Evolutionary conservation across 2,329 filamentous ascomycete species (phyloP).

Genomic region (Aspergillus transmontanensis): DNA sequence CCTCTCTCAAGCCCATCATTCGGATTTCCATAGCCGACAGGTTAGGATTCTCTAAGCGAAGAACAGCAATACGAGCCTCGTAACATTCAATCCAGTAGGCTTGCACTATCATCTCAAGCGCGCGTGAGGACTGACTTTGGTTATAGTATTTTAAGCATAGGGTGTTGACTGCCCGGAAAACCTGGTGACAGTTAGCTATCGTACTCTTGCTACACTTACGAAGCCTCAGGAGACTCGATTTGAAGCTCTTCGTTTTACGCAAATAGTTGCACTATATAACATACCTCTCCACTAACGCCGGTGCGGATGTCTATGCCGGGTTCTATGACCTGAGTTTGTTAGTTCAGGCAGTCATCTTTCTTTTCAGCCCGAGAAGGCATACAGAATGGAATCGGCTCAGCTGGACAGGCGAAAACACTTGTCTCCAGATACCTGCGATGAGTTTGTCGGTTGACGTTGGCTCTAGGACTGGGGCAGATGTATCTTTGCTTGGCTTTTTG

Average conservation of each 20-base stretch:
- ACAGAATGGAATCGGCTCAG: constrained; percentile 20
- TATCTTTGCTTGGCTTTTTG: constrained; percentile 21
- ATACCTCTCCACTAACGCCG: constrained; percentile 21
- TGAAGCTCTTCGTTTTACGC: background rate
- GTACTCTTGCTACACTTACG: too few relatives aligned
- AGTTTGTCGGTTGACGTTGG: constrained; percentile 53
- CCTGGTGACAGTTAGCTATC: constrained; percentile 9
- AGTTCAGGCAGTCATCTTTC: background rate
- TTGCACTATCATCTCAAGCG: constrained; percentile 61
- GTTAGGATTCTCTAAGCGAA: constrained; percentile 42
- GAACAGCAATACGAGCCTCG: constrained; percentile 52
- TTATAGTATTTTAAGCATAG: constrained; percentile 33
- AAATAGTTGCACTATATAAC: background rate
- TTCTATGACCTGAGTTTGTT: constrained; percentile 11
- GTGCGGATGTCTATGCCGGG: constrained; percentile 21
- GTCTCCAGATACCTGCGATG: constrained; percentile 54
- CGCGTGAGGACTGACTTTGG: constrained; percentile 57
- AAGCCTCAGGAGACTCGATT: background rate
- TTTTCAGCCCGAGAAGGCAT: background rate
- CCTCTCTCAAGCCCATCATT: constrained; percentile 56
- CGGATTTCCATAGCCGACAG: constrained; percentile 52
- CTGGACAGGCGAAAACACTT: constrained; percentile 40
- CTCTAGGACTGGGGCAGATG: constrained; percentile 46
- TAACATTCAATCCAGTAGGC: constrained; percentile 61
- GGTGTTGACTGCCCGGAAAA: constrained; percentile 25